Percentiles rank a stretch among this genome's conserved stretches.
Conservation (phyloP, 1,284 basidiomycete genomes). For the Macrocybe sp. region DNA sequence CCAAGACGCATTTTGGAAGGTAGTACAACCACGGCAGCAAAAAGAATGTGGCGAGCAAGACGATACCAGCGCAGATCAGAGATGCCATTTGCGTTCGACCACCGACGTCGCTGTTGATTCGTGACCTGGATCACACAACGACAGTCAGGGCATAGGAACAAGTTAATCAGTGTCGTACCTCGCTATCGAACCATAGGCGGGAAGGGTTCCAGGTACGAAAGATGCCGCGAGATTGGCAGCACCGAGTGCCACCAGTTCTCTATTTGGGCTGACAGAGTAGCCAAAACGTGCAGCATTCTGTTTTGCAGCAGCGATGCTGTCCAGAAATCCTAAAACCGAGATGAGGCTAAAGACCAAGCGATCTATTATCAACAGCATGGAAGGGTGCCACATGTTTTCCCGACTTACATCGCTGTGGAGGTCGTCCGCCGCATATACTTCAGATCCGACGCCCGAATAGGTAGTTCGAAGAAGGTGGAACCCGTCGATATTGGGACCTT, state of each 20-base stretch:
- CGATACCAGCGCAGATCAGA: slow-evolving; percentile 68
- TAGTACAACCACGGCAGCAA: slow-evolving; percentile 75
- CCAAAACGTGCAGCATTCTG: slow-evolving; percentile 82
- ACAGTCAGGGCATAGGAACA: slow-evolving; percentile 3
- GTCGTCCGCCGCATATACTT: slow-evolving; percentile 71
- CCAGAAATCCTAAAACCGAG: slow-evolving; percentile 73
- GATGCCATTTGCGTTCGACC: slow-evolving; percentile 87
- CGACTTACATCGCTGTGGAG: slow-evolving; percentile 70
- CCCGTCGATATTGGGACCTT: slow-evolving; percentile 61
- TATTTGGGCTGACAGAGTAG: slow-evolving; percentile 86
- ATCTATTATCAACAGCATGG: neutral
- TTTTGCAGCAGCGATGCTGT: slow-evolving; percentile 83
- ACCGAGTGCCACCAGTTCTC: slow-evolving; percentile 86
- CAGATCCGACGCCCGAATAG: slow-evolving; percentile 54
- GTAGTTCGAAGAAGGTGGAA: slow-evolving; percentile 60
- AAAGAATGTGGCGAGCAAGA: slow-evolving; percentile 84
- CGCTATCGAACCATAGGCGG: slow-evolving; percentile 88
- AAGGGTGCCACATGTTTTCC: too few relatives aligned
- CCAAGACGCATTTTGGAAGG: slow-evolving; percentile 80
- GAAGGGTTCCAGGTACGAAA: slow-evolving; percentile 81
- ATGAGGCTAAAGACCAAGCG: slow-evolving; percentile 46
- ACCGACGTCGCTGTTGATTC: slow-evolving; percentile 84
- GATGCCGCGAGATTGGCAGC: slow-evolving; percentile 77
- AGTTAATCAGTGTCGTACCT: slow-evolving; percentile 34
- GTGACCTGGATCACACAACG: slow-evolving; percentile 47